Percentiles rank a stretch among this genome's conserved stretches.
Evolutionary conservation across 192 early-diverging fungal genomes (phyloP).

Genomic region (Linnemannia schmuckeri): DNA sequence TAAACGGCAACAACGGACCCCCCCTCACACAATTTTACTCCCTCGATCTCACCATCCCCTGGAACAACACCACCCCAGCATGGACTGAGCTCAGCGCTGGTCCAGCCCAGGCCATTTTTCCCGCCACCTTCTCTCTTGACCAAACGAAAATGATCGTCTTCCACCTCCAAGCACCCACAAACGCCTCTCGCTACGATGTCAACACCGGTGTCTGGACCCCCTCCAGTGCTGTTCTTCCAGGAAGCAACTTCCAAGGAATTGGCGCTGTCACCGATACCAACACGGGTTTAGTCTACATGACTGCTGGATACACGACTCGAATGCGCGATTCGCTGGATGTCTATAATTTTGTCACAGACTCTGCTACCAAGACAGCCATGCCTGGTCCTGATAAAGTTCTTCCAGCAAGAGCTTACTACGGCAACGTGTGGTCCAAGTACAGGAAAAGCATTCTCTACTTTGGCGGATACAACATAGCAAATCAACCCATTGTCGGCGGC

Average conservation of each 20-base stretch:
- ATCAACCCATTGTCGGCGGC: neutral
- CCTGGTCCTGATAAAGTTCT: neutral
- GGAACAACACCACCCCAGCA: constrained; percentile 15
- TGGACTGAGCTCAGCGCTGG: constrained; percentile 36
- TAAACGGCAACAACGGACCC: constrained; percentile 7
- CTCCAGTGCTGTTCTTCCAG: neutral
- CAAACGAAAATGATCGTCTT: constrained; percentile 41
- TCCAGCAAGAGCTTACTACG: constrained; percentile 26
- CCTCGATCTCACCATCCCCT: constrained; percentile 28
- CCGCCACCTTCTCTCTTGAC: constrained; percentile 29
- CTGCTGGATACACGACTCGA: constrained; percentile 25
- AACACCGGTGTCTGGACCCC: constrained; percentile 8
- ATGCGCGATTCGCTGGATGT: constrained; percentile 14
- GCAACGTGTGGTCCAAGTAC: constrained; percentile 15
- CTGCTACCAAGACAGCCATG: neutral
- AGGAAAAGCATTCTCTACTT: constrained; percentile 42
- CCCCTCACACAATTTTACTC: constrained; percentile 27
- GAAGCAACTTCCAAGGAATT: constrained; percentile 22
- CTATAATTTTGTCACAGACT: constrained; percentile 22
- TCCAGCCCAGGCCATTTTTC: constrained; percentile 19
- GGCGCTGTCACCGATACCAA: constrained; percentile 26
- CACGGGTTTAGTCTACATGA: constrained; percentile 34
- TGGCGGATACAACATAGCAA: constrained; percentile 32
- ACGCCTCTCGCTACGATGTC: constrained; percentile 22
- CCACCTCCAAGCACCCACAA: neutral